Conservation (phyloP, 495 filamentous ascomycete species). For the Talaromyces nanjingensis region DNA sequence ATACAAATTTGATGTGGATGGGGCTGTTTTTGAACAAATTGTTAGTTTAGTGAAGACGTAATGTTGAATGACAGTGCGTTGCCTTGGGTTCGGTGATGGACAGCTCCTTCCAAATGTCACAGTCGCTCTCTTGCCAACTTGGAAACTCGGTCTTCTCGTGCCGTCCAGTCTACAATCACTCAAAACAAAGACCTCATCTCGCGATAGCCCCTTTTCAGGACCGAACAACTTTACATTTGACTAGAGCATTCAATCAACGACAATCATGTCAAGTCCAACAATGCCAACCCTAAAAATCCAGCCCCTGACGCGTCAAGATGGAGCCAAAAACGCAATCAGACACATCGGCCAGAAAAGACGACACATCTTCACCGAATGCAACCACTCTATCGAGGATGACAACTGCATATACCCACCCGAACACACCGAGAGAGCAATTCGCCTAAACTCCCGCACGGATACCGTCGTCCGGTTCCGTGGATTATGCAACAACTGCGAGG, state of each 20-base stretch:
- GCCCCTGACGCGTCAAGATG: not conserved
- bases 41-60: not conserved
- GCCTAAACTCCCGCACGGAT: not conserved
- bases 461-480: not conserved
- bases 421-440: not conserved
- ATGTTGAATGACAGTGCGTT: not conserved
- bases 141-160: not conserved
- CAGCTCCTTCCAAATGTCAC: not conserved
- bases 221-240: not conserved
- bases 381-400: not conserved
- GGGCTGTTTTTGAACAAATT: not conserved
- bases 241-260: not conserved
- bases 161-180: not conserved
- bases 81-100: not conserved
- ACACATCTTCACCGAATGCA: not conserved
- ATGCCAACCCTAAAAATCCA: not conserved
- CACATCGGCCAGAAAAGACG: not conserved
- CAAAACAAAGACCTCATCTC: not conserved
- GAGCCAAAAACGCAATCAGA: not conserved
- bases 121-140: not conserved
- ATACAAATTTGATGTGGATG: not conserved
- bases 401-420: constrained; percentile 2
- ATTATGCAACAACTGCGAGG: constrained; percentile 3
- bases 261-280: not conserved
- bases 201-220: not conserved